Conservation (phyloP, 352 stramenopile genomes). For the Globisporangium ultimum region DNA sequence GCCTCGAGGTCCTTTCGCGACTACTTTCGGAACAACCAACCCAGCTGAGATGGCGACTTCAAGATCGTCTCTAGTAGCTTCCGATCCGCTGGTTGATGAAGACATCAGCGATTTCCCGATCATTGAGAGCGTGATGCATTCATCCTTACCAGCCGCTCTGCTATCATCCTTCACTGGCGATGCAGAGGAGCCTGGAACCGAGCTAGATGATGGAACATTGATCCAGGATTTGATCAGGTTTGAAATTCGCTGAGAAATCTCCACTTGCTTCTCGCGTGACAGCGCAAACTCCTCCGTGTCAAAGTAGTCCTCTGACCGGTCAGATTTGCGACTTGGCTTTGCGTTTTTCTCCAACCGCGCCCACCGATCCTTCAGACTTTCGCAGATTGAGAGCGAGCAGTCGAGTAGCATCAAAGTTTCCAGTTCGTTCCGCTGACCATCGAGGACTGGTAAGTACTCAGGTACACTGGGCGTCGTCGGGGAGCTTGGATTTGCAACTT, state of each 20-base stretch:
- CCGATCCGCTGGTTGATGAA: slow-evolving; percentile 1
- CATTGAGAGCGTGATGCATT: slow-evolving; percentile 22
- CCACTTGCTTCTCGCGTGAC: slow-evolving; percentile 40
- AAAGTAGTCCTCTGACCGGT: slow-evolving; percentile 26
- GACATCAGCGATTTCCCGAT: slow-evolving; percentile 12
- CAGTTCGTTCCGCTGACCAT: slow-evolving; percentile 33
- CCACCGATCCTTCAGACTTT: slow-evolving; percentile 64
- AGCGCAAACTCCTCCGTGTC: slow-evolving; percentile 63
- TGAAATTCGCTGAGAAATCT: slow-evolving; percentile 54
- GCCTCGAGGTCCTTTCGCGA: slow-evolving; percentile 11
- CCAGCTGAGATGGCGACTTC: slow-evolving; percentile 7
- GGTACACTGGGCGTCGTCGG: slow-evolving; percentile 21
- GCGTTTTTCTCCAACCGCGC: slow-evolving; percentile 48
- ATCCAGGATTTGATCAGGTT: slow-evolving; percentile 60
- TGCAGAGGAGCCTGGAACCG: background rate
- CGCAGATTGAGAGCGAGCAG: slow-evolving; percentile 50
- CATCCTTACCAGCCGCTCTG: background rate
- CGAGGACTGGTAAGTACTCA: slow-evolving; percentile 43
- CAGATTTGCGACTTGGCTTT: slow-evolving; percentile 26
- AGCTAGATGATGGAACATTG: slow-evolving; percentile 18
- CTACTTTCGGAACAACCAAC: slow-evolving; percentile 35
- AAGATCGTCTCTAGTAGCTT: background rate
- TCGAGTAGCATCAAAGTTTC: slow-evolving; percentile 52
- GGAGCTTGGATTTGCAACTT: slow-evolving; percentile 4
- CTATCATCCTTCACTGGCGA: slow-evolving; percentile 10